A percentile compares a stretch with the other conserved stretches of the same genome.
Evolutionary conservation across 148 eudicot species (phyloP).

Genomic region (Rhododendron ferrugineum): DNA sequence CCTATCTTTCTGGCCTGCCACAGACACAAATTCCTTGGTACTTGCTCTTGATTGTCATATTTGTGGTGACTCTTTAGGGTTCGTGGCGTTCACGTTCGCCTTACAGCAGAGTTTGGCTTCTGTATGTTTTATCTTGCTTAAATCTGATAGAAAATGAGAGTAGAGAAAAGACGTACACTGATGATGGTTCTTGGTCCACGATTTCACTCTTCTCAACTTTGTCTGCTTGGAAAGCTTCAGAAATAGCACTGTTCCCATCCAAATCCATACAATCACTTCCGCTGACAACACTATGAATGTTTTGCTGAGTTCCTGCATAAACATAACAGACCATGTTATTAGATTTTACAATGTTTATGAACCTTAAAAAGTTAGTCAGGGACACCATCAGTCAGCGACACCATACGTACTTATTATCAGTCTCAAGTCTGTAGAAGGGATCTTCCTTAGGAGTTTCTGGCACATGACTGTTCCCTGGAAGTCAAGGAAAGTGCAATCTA

Average conservation of each 20-base stretch:
- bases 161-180: conserved; percentile 35
- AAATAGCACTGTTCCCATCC: conserved; percentile 36
- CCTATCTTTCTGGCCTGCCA: background rate
- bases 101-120: background rate
- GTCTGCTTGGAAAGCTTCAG: conserved; percentile 49
- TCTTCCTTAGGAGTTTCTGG: conserved; percentile 55
- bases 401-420: conserved; percentile 23
- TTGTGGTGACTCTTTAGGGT: background rate
- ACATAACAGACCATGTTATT: background rate
- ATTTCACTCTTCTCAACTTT: conserved; percentile 31
- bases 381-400: background rate
- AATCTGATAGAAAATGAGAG: conserved; percentile 9
- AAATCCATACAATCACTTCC: conserved; percentile 21
- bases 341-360: background rate
- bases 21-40: background rate
- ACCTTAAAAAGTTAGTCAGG: background rate
- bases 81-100: background rate
- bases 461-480: conserved; percentile 86
- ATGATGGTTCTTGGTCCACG: conserved; percentile 31
- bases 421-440: conserved; percentile 18
- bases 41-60: background rate
- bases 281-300: conserved; percentile 11
- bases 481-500: conserved; percentile 64
- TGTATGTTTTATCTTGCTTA: background rate
- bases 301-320: conserved; percentile 31